These are phyloP conservation scores for Quercus alba DNA, from an alignment of 306 rosid species.

Conservation along the genomic window DNA sequence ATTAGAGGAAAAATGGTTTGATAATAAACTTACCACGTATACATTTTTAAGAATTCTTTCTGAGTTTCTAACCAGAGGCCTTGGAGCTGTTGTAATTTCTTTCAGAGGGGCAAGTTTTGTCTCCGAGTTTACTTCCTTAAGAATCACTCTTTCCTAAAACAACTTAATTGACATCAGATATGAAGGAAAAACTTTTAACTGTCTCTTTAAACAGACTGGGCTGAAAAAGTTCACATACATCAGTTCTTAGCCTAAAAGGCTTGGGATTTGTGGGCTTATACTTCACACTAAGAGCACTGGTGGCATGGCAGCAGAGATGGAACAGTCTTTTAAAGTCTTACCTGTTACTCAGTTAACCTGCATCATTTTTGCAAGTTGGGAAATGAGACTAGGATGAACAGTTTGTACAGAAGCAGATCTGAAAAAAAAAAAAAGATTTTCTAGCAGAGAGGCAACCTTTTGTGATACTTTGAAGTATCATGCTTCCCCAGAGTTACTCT, in stretches of 20 bases:
- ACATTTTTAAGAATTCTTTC: slow-evolving; percentile 25
- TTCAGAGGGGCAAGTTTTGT: slow-evolving; percentile 48
- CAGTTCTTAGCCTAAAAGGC: slow-evolving; percentile 92
- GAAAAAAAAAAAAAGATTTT: slow-evolving; percentile 16
- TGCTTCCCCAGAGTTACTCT: slow-evolving; percentile 40
- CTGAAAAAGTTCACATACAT: slow-evolving; percentile 51
- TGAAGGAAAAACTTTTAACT: background rate
- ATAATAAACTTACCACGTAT: slow-evolving; percentile 27
- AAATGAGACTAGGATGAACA: slow-evolving; percentile 5
- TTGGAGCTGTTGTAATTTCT: slow-evolving; percentile 37
- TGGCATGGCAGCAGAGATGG: slow-evolving; percentile 11
- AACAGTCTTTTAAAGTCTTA: slow-evolving; percentile 43
- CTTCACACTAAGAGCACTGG: slow-evolving; percentile 52
- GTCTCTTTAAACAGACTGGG: background rate
- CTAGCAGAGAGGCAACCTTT: slow-evolving; percentile 43
- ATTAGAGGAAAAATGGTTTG: background rate
- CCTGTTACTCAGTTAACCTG: slow-evolving; percentile 25
- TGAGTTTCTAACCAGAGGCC: slow-evolving; percentile 31
- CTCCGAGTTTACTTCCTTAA: slow-evolving; percentile 75
- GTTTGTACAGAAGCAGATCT: background rate
- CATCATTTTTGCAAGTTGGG: slow-evolving; percentile 13
- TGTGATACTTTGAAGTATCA: slow-evolving; percentile 34
- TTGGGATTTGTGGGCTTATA: slow-evolving; percentile 82
- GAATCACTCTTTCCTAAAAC: too few relatives aligned
- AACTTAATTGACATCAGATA: slow-evolving; percentile 4